Percentiles rank a stretch among this genome's conserved stretches.
phyloP scores from a whole-genome alignment of 306 rosid species.

The Cajanus cajan region DNA sequence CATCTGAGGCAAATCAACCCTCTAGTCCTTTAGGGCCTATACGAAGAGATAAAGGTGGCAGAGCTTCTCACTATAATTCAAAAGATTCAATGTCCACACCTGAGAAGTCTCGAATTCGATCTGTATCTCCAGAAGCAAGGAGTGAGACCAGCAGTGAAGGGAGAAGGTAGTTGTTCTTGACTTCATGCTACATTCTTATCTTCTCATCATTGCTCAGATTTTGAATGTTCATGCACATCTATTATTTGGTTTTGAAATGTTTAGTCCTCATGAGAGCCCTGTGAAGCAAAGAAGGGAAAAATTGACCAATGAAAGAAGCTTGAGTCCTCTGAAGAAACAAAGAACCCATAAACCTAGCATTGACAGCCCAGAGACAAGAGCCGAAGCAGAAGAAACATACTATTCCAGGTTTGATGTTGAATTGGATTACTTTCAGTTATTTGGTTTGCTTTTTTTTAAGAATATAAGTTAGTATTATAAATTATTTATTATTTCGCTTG shows the following conservation, averaged over 20 bases:
- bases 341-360: conserved; percentile 45
- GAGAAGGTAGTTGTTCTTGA: conserved; percentile 50
- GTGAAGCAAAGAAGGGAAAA: conserved; percentile 44
- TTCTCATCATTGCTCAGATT: conserved; percentile 12
- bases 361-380: conserved; percentile 47
- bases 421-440: conserved; percentile 12
- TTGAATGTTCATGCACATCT: conserved; percentile 10
- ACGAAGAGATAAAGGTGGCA: conserved; percentile 40
- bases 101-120: conserved; percentile 41
- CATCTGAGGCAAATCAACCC: conserved; percentile 35
- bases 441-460: background rate
- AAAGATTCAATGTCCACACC: conserved; percentile 38
- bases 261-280: conserved; percentile 47
- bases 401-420: conserved; percentile 41
- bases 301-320: conserved; percentile 43
- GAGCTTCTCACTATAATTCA: conserved; percentile 31
- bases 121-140: conserved; percentile 51
- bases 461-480: conserved; percentile 1
- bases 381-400: conserved; percentile 48
- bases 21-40: conserved; percentile 45
- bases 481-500: conserved; percentile 13
- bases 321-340: conserved; percentile 53
- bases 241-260: conserved; percentile 27
- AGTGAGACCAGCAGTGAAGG: conserved; percentile 45
- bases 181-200: background rate